Conservation (phyloP, 192 early-diverging fungal species). For the Endogone sp. region DNA sequence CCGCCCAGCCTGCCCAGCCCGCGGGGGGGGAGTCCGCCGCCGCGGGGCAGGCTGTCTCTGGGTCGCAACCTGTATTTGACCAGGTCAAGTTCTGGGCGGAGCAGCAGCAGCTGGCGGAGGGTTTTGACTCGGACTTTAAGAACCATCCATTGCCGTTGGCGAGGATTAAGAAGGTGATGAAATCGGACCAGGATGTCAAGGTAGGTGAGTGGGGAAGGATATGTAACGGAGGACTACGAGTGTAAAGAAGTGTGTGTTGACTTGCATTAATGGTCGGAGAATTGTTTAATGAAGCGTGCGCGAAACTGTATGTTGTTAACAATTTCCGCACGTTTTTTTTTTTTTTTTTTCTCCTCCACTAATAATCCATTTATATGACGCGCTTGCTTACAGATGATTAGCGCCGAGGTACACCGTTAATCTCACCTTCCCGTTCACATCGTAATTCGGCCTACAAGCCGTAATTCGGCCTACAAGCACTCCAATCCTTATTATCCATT, state of each 20-base stretch:
- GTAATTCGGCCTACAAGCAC: too few species aligned
- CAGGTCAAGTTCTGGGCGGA: slow-evolving; percentile 66
- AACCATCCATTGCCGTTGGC: slow-evolving; percentile 87
- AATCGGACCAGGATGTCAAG: slow-evolving; percentile 94
- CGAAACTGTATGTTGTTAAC: too few species aligned
- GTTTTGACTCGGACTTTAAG: slow-evolving; percentile 83
- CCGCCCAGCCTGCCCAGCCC: too few species aligned
- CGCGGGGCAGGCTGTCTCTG: slow-evolving; percentile 3
- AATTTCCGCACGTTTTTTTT: background rate
- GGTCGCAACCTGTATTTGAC: slow-evolving; percentile 32
- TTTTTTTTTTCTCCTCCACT: slow-evolving; percentile 2
- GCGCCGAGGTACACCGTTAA: slow-evolving; percentile 40
- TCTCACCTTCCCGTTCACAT: too few species aligned
- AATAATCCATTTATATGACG: slow-evolving; percentile 23
- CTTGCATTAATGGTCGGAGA: too few species aligned
- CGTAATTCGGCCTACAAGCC: too few species aligned
- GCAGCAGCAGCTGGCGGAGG: slow-evolving; percentile 58
- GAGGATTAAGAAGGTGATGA: slow-evolving; percentile 98
- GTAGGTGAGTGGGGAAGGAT: slow-evolving; percentile 31
- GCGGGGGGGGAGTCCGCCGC: too few species aligned
- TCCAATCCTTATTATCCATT: too few species aligned
- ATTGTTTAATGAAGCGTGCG: too few species aligned
- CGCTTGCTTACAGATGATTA: slow-evolving; percentile 46
- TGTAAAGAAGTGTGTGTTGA: background rate
- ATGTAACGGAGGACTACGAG: background rate